These are phyloP conservation scores for Guadua angustifolia DNA, from an alignment of 176 grass and related monocot genomes.

Conservation along the genomic window DNA sequence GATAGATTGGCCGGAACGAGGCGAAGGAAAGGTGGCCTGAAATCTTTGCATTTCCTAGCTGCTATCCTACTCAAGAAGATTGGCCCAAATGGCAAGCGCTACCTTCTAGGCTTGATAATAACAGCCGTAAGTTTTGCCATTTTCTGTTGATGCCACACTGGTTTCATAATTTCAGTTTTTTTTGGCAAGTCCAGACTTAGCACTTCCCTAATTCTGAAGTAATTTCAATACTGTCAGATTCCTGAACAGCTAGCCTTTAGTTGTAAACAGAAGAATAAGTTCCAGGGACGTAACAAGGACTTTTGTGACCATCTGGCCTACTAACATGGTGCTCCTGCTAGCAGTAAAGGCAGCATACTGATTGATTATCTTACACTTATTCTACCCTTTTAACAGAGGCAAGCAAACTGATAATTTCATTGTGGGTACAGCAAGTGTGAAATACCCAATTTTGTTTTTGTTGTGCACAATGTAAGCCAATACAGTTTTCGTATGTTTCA, in stretches of 20 bases:
- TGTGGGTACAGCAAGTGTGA: constrained; percentile 1
- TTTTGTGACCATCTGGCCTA: constrained; percentile 16
- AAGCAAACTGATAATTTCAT: not conserved
- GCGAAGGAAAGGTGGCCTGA: constrained; percentile 56
- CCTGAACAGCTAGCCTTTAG: not conserved
- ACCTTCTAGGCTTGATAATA: constrained; percentile 68
- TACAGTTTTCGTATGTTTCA: constrained; percentile 23
- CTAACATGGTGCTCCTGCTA: constrained; percentile 9
- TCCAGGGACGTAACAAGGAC: not conserved
- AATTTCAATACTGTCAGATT: not conserved
- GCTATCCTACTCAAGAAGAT: constrained; percentile 87
- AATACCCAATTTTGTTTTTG: not conserved
- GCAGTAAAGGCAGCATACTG: constrained; percentile 14
- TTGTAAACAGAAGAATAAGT: not conserved
- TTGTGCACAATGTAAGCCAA: not conserved
- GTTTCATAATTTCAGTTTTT: constrained; percentile 7
- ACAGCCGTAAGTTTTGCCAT: constrained; percentile 57
- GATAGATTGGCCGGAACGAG: constrained; percentile 41
- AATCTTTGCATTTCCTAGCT: constrained; percentile 84
- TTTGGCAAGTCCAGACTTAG: not conserved
- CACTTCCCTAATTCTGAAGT: not conserved
- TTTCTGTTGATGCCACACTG: not conserved
- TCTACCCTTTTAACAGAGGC: constrained; percentile 16
- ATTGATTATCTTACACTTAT: not conserved
- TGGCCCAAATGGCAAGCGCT: constrained; percentile 63